Percentiles rank a stretch among this genome's conserved stretches.
phyloP scores from a whole-genome alignment of 768 basidiomycete genomes.

The Kwoniella bestiolae region DNA sequence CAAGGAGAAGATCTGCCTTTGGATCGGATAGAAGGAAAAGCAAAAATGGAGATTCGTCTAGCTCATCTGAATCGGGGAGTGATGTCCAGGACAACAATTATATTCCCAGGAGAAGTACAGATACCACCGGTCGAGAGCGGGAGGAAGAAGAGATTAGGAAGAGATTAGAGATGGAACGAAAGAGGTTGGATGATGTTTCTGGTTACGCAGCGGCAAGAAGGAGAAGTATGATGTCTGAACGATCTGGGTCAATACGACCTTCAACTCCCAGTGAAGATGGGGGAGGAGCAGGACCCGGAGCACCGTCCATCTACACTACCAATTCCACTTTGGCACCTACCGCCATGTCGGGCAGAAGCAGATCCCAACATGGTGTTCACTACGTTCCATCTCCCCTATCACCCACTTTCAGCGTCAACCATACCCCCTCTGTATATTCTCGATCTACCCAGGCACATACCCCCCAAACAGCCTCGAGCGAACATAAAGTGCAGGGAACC shows the following conservation, averaged over 20 bases:
- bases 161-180: constrained; percentile 40
- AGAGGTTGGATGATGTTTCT: constrained; percentile 41
- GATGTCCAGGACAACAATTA: constrained; percentile 2
- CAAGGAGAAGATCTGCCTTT: constrained; percentile 47
- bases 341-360: constrained; percentile 22
- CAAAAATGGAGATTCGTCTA: constrained; percentile 27
- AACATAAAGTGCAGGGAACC: constrained; percentile 18
- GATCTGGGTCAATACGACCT: constrained; percentile 37
- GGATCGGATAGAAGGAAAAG: constrained; percentile 42
- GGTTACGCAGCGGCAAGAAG: constrained; percentile 43
- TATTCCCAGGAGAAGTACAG: constrained; percentile 12
- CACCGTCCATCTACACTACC: constrained; percentile 8
- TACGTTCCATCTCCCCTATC: constrained; percentile 48
- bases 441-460: constrained; percentile 9
- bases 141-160: constrained; percentile 49
- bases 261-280: constrained; percentile 39
- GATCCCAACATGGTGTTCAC: constrained; percentile 25
- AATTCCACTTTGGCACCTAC: neutral
- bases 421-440: constrained; percentile 18
- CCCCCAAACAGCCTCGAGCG: constrained; percentile 10
- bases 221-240: constrained; percentile 42
- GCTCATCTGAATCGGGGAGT: constrained; percentile 19
- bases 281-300: neutral
- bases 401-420: constrained; percentile 32
- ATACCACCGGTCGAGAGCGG: constrained; percentile 26